Evolutionary conservation across 1,284 basidiomycete species (phyloP), one percentile per base, ranked within the genome.

Genomic region (Fomes fomentarius): DNA sequence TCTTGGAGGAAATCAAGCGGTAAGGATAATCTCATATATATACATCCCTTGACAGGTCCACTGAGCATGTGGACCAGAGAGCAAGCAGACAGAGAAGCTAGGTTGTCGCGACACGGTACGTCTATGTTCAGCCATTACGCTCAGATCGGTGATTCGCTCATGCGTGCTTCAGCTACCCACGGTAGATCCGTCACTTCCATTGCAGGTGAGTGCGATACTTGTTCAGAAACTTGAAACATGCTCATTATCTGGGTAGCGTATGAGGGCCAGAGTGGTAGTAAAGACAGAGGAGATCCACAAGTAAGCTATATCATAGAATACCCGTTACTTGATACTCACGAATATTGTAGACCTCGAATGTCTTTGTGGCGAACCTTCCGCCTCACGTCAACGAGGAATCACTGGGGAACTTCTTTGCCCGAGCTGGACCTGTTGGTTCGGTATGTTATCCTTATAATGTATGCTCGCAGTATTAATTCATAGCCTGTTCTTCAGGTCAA

Each of bases 1-100:
- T 97, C 69, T 75, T 97, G 42, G 93, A 96, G 65, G 94, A 96
- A 72, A 92, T 97, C 58, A 98, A 97, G 73, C 83, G 83, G 94
- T 91, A 40, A n/a, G 74, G 49, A 28, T 4, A 1, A 6, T 14
- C 1, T 1, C 17, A n/a, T 17, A n/a, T 3, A 11, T 12, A 11
- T 35, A 9, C 14, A 12, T 14, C 19, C 44, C 41, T n/a, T 3
- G 28, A 37, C 17, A 31, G 12, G 17, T 8, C 19, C 7, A 26
- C 34, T 49, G 19, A 28, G 5, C 0, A 17, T 19, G 47, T 40
- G 4, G 34, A 25, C 19, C 57, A 97, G 95, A 67, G 94, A 98
- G 48, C 95, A 98, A 72, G 91, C 91, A 14, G 81, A 89, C 57
- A 79, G 96, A 49, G 96, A 98, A 72, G 87, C 89, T 24, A 84